A percentile compares a stretch with the other conserved stretches of the same genome.
Conservation (phyloP, 208 protist species). For the Crithidia brevicula region DNA sequence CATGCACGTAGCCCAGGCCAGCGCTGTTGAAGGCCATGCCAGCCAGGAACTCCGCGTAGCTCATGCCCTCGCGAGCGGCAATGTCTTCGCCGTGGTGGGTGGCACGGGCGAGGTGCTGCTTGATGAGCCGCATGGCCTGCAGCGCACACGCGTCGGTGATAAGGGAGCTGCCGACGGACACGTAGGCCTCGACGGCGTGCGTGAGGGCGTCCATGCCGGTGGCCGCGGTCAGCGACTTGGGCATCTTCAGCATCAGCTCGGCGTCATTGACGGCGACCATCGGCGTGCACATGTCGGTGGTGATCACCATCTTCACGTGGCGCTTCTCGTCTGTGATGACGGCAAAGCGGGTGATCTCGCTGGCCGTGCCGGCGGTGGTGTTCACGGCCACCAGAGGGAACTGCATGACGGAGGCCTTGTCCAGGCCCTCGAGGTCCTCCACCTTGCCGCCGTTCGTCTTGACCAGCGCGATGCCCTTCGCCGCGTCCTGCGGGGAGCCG, state of each 20-base stretch:
- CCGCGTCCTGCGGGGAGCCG: conserved; percentile 86
- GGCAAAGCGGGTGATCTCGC: conserved; percentile 90
- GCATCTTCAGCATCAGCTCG: conserved; percentile 79
- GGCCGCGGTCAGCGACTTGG: conserved; percentile 80
- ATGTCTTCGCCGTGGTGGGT: conserved; percentile 53
- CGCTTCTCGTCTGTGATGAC: conserved; percentile 84
- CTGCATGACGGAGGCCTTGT: conserved; percentile 50
- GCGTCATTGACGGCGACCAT: conserved; percentile 85
- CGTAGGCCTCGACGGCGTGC: conserved; percentile 90
- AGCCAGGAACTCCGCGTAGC: conserved; percentile 82
- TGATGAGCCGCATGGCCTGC: conserved; percentile 73
- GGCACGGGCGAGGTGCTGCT: conserved; percentile 61
- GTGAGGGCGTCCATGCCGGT: conserved; percentile 92
- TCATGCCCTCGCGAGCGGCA: conserved; percentile 80
- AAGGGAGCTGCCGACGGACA: conserved; percentile 53
- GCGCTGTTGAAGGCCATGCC: conserved; percentile 94
- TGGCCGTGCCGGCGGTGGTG: conserved; percentile 90
- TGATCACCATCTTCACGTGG: conserved; percentile 76
- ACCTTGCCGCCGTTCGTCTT: conserved; percentile 74
- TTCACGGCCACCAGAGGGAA: conserved; percentile 81
- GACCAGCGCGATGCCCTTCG: conserved; percentile 84
- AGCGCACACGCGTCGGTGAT: conserved; percentile 78
- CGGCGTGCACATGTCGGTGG: conserved; percentile 59
- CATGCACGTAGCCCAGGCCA: conserved; percentile 89
- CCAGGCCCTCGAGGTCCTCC: conserved; percentile 62